Evolutionary conservation across 108 stramenopile genomes (phyloP).

Genomic region (Epipyxis sp.): DNA sequence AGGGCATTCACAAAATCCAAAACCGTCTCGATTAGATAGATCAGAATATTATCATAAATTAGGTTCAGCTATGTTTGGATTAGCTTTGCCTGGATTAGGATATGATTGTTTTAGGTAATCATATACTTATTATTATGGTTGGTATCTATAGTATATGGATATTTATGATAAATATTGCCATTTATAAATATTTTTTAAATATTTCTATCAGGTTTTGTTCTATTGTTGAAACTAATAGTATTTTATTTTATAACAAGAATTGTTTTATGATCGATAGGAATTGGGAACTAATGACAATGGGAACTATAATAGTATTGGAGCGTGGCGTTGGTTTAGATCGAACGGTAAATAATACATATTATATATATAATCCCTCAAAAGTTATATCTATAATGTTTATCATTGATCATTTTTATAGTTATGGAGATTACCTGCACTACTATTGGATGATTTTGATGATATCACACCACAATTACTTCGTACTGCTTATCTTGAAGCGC

Average conservation of each 20-base stretch:
- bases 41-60: constrained; percentile 28
- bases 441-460: constrained; percentile 26
- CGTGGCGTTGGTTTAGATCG: constrained; percentile 33
- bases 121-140: too few relatives aligned
- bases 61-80: constrained; percentile 17
- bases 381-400: constrained; percentile 16
- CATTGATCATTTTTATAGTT: not conserved
- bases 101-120: constrained; percentile 30
- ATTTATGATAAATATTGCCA: too few relatives aligned
- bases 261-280: constrained; percentile 26
- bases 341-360: constrained; percentile 15
- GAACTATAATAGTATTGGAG: constrained; percentile 29
- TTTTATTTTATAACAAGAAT: too few relatives aligned
- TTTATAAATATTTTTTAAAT: too few relatives aligned
- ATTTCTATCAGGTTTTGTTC: too few relatives aligned
- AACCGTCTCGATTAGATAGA: constrained; percentile 13
- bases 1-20: constrained; percentile 14
- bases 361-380: not conserved
- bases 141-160: too few relatives aligned
- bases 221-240: too few relatives aligned
- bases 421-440: constrained; percentile 23
- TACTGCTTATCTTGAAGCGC: constrained; percentile 31
- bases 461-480: constrained; percentile 28
- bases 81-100: constrained; percentile 29
- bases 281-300: constrained; percentile 33